phyloP scores from a whole-genome alignment of 2,329 filamentous ascomycete species.

The Plenodomus biglobosus region DNA sequence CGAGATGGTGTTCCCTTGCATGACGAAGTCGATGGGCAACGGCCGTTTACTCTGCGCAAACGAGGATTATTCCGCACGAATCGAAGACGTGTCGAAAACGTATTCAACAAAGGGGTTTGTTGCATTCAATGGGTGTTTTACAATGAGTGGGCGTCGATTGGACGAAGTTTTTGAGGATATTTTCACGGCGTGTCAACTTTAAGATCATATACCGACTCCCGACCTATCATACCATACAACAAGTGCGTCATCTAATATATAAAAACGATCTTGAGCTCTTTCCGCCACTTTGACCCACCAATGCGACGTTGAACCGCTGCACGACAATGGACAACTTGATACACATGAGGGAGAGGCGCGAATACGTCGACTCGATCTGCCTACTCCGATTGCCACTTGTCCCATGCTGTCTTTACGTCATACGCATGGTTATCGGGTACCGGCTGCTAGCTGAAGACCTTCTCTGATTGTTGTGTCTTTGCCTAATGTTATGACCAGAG shows the following conservation, averaged over 20 bases:
- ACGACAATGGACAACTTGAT: not conserved
- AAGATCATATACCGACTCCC: slow-evolving; percentile 3
- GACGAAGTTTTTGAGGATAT: not conserved
- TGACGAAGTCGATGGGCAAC: slow-evolving; percentile 17
- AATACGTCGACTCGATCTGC: not conserved
- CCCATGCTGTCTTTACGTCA: not conserved
- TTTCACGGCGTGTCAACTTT: not conserved
- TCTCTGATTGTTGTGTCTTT: too few species aligned
- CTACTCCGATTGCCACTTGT: not conserved
- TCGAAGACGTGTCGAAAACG: slow-evolving; percentile 2
- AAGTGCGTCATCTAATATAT: slow-evolving; percentile 6
- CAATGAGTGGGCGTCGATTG: slow-evolving; percentile 9
- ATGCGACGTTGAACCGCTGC: not conserved
- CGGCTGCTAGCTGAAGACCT: too few species aligned
- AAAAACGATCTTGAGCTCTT: not conserved
- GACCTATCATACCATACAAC: slow-evolving; percentile 7
- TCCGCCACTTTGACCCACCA: not conserved
- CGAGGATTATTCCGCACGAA: not conserved
- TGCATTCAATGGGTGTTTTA: slow-evolving; percentile 19
- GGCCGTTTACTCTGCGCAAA: slow-evolving; percentile 1
- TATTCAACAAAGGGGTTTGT: slow-evolving; percentile 6
- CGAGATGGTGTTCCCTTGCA: slow-evolving; percentile 5
- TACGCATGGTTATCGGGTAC: not conserved
- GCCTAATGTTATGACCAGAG: too few species aligned
- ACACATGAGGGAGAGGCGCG: too few species aligned